These are phyloP conservation scores for Sicyos baderoa DNA, from an alignment of 306 rosid genomes.

Conservation along the genomic window DNA sequence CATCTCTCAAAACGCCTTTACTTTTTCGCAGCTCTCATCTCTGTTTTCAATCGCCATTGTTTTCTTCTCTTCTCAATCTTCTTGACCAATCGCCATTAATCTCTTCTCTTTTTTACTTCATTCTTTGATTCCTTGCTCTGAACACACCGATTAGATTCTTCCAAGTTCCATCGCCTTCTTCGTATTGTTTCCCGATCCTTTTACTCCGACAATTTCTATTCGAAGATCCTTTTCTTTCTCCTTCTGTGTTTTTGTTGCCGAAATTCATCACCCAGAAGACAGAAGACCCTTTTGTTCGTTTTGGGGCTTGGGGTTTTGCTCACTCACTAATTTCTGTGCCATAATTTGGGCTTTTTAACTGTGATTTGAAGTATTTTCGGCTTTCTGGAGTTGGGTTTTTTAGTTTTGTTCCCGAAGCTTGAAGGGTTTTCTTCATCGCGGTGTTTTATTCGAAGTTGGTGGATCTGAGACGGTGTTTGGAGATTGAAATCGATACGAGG, in stretches of 20 bases:
- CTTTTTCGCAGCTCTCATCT: not conserved
- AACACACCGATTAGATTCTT: not conserved
- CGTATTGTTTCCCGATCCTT: not conserved
- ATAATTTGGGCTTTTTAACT: slow-evolving; percentile 9
- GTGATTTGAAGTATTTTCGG: slow-evolving; percentile 19
- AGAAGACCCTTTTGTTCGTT: slow-evolving; percentile 5
- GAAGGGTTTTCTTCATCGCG: slow-evolving; percentile 29
- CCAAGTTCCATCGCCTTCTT: not conserved
- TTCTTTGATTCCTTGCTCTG: not conserved
- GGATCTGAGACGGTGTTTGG: slow-evolving; percentile 48
- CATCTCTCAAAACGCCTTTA: slow-evolving; percentile 4
- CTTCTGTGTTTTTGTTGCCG: not conserved
- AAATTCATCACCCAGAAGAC: not conserved
- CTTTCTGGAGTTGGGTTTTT: slow-evolving; percentile 9
- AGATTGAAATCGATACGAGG: slow-evolving; percentile 14
- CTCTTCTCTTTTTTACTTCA: not conserved
- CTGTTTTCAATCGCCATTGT: not conserved
- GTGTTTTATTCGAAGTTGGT: slow-evolving; percentile 21
- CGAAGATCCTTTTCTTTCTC: not conserved
- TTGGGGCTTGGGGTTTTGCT: slow-evolving; percentile 13
- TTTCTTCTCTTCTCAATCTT: not conserved
- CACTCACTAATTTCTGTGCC: slow-evolving; percentile 7
- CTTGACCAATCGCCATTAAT: no score
- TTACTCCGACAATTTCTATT: slow-evolving; percentile 1
- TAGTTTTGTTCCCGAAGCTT: slow-evolving; percentile 15